phyloP scores from a whole-genome alignment of 1,284 basidiomycete species.

The Ganoderma meredithae region DNA sequence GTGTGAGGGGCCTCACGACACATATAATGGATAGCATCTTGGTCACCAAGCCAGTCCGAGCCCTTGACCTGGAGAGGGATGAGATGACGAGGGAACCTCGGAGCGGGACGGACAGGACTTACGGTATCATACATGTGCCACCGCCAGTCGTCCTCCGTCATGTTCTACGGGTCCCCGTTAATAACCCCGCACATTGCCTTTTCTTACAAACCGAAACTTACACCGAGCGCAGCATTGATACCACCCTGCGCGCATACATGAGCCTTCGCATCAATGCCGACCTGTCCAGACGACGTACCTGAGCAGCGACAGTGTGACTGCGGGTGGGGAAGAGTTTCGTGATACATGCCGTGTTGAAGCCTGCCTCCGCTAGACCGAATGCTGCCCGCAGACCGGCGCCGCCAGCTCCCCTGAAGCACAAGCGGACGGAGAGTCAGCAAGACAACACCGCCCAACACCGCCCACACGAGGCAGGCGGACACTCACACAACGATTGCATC shows the following conservation, averaged over 20 bases:
- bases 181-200: conserved; percentile 7
- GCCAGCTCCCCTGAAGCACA: conserved; percentile 82
- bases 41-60: conserved; percentile 99
- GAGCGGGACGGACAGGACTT: conserved; percentile 38
- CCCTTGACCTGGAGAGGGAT: conserved; percentile 83
- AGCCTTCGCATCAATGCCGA: not conserved
- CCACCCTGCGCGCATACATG: conserved; percentile 72
- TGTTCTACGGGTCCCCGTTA: conserved; percentile 72
- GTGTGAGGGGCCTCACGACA: conserved; percentile 94
- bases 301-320: conserved; percentile 98
- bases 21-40: conserved; percentile 99
- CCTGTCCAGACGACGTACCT: conserved; percentile 57
- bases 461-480: not conserved
- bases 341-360: conserved; percentile 98
- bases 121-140: conserved; percentile 99
- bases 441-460: not conserved
- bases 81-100: conserved; percentile 2
- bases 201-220: conserved; percentile 49
- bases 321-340: conserved; percentile 99
- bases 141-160: conserved; percentile 99
- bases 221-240: conserved; percentile 98
- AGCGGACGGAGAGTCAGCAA: conserved; percentile 12
- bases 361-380: conserved; percentile 98
- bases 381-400: conserved; percentile 98
- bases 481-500: conserved; percentile 96